Evolutionary conservation across 169 alveolate species (phyloP).

Genomic region (Plasmodium malariae): DNA sequence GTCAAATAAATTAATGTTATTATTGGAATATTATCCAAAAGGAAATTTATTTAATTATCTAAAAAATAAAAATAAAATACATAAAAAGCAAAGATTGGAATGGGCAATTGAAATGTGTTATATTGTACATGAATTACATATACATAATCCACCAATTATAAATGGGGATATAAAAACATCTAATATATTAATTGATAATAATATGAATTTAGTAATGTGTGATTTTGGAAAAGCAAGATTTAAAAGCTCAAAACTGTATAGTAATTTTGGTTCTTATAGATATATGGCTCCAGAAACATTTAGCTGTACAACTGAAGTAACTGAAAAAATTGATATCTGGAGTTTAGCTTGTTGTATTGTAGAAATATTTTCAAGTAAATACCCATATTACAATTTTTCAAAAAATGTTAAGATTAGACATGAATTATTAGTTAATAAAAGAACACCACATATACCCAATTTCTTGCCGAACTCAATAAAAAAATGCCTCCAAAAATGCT

Average conservation of each 20-base stretch:
- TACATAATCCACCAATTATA: slow-evolving; percentile 72
- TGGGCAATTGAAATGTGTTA: slow-evolving; percentile 54
- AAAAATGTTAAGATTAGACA: slow-evolving; percentile 64
- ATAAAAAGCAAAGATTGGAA: slow-evolving; percentile 55
- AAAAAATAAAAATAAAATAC: slow-evolving; percentile 72
- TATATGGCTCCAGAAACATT: slow-evolving; percentile 78
- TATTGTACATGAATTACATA: slow-evolving; percentile 57
- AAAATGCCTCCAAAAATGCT: slow-evolving; percentile 27
- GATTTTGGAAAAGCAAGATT: slow-evolving; percentile 76
- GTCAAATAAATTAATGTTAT: slow-evolving; percentile 52
- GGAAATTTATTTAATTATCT: slow-evolving; percentile 71
- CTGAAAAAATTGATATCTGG: slow-evolving; percentile 73
- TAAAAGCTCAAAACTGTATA: slow-evolving; percentile 61
- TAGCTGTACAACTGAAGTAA: slow-evolving; percentile 59
- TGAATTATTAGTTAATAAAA: slow-evolving; percentile 43
- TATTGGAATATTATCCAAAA: slow-evolving; percentile 60
- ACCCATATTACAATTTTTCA: slow-evolving; percentile 55
- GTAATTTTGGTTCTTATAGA: slow-evolving; percentile 76
- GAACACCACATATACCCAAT: slow-evolving; percentile 49
- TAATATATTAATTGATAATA: slow-evolving; percentile 60
- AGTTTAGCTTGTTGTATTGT: slow-evolving; percentile 69
- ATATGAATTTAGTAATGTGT: slow-evolving; percentile 73
- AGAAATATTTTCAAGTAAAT: slow-evolving; percentile 72
- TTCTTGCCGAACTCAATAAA: slow-evolving; percentile 64
- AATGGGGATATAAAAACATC: slow-evolving; percentile 77